A percentile compares a stretch with the other conserved stretches of the same genome.
phyloP scores from a whole-genome alignment of 2,329 filamentous ascomycete species.

The Raffaelea ambrosiae region DNA sequence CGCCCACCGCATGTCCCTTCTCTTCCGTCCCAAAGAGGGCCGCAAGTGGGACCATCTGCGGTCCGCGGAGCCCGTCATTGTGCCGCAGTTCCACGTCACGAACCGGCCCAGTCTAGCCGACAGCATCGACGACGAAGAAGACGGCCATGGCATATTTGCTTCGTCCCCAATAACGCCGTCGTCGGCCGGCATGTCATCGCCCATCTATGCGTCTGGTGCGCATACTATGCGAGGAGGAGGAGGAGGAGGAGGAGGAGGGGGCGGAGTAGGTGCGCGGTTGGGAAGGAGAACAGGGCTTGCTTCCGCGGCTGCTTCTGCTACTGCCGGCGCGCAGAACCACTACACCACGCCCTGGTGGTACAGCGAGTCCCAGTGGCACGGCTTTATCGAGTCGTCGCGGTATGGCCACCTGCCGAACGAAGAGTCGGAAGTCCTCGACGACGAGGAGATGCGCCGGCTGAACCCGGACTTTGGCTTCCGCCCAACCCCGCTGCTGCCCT shows the following conservation, averaged over 20 bases:
- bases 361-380: conserved; percentile 38
- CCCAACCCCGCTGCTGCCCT: conserved; percentile 12
- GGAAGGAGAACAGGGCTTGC: too few relatives aligned
- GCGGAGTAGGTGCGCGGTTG: too few relatives aligned
- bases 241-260: too few relatives aligned
- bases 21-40: conserved; percentile 38
- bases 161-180: too few relatives aligned
- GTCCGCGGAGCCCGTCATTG: conserved; percentile 50
- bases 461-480: conserved; percentile 36
- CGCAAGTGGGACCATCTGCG: conserved; percentile 51
- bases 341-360: conserved; percentile 11
- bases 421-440: conserved; percentile 37
- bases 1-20: conserved; percentile 26
- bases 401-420: conserved; percentile 41
- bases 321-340: too few relatives aligned
- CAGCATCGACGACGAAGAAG: background rate
- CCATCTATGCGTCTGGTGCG: too few relatives aligned
- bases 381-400: conserved; percentile 44
- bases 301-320: too few relatives aligned
- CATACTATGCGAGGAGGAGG: too few relatives aligned
- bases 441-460: conserved; percentile 32
- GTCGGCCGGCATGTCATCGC: too few relatives aligned
- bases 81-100: conserved; percentile 24
- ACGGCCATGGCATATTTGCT: too few relatives aligned
- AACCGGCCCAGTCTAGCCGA: background rate